Percentiles rank a stretch among this genome's conserved stretches.
phyloP scores from a whole-genome alignment of 345 rosid species.

The Linum trigynum region DNA sequence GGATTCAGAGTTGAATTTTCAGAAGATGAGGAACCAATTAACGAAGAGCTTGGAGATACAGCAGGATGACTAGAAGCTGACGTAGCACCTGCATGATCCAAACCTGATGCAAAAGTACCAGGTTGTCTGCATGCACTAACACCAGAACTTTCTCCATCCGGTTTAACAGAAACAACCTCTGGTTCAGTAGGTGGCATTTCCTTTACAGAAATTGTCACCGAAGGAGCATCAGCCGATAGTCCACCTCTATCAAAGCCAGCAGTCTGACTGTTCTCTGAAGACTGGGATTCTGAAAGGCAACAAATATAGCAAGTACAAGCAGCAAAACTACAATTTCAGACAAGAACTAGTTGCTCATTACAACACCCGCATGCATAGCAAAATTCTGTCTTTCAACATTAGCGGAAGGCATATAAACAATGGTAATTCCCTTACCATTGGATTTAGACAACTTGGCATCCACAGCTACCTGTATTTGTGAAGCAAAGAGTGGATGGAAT shows the following conservation, averaged over 20 bases:
- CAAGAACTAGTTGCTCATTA: background rate
- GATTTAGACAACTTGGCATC: slow-evolving; percentile 24
- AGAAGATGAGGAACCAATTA: slow-evolving; percentile 58
- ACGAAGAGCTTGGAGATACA: slow-evolving; percentile 72
- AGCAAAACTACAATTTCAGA: background rate
- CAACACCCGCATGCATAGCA: background rate
- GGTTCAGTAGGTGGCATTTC: slow-evolving; percentile 31
- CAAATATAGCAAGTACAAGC: background rate
- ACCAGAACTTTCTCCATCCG: slow-evolving; percentile 29
- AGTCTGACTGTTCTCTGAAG: slow-evolving; percentile 23
- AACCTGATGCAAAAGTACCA: slow-evolving; percentile 51
- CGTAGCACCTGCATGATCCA: slow-evolving; percentile 34
- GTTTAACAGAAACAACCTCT: slow-evolving; percentile 33
- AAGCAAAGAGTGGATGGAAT: slow-evolving; percentile 6
- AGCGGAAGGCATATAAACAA: background rate
- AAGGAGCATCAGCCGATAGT: slow-evolving; percentile 19
- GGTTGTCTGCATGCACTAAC: slow-evolving; percentile 39
- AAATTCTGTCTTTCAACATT: background rate
- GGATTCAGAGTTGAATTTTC: slow-evolving; percentile 76
- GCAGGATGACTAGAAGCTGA: slow-evolving; percentile 44
- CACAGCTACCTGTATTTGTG: slow-evolving; percentile 27
- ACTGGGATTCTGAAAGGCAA: slow-evolving; percentile 29
- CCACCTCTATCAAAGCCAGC: slow-evolving; percentile 35
- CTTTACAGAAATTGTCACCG: slow-evolving; percentile 36
- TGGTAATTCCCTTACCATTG: slow-evolving; percentile 27